These are phyloP conservation scores for Coleophoma crateriformis DNA, from an alignment of 2,329 filamentous ascomycete species.

Conservation along the genomic window DNA sequence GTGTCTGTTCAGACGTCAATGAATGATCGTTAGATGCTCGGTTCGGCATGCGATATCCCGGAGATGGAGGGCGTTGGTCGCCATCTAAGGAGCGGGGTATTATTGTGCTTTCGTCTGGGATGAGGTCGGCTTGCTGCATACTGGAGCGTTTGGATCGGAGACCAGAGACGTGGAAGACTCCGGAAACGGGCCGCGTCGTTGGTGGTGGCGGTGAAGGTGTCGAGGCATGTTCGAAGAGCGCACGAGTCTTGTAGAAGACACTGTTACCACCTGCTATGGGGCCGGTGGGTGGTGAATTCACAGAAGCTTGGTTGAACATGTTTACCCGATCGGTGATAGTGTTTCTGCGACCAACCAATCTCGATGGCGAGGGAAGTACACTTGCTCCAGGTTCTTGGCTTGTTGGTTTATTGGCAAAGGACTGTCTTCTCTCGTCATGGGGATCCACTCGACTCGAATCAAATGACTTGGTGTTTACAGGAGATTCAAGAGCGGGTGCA, in stretches of 20 bases:
- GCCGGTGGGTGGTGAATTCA: slow-evolving; percentile 1
- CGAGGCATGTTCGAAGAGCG: slow-evolving; percentile 17
- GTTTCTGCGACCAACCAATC: not conserved
- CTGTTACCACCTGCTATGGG: slow-evolving; percentile 6
- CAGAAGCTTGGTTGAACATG: not conserved
- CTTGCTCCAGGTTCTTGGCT: not conserved
- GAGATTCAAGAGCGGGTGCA: not conserved
- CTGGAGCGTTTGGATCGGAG: slow-evolving; percentile 4
- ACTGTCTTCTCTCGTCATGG: not conserved
- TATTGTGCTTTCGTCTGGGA: slow-evolving; percentile 5
- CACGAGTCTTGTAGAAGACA: slow-evolving; percentile 20
- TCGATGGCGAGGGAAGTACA: not conserved
- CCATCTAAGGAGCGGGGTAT: slow-evolving; percentile 10
- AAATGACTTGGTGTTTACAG: slow-evolving; percentile 7
- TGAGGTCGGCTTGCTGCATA: slow-evolving; percentile 3
- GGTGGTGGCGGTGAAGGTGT: slow-evolving; percentile 2
- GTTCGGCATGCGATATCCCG: slow-evolving; percentile 5
- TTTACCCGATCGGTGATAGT: not conserved
- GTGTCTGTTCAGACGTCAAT: not conserved
- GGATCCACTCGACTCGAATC: slow-evolving; percentile 6
- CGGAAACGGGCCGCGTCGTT: slow-evolving; percentile 3
- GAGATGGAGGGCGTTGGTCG: slow-evolving; percentile 8
- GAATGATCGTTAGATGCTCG: not conserved
- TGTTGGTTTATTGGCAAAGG: not conserved
- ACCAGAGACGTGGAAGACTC: slow-evolving; percentile 3